Conservation (phyloP, 371 early-diverging fungal genomes). For the Apophysomyces variabilis region DNA sequence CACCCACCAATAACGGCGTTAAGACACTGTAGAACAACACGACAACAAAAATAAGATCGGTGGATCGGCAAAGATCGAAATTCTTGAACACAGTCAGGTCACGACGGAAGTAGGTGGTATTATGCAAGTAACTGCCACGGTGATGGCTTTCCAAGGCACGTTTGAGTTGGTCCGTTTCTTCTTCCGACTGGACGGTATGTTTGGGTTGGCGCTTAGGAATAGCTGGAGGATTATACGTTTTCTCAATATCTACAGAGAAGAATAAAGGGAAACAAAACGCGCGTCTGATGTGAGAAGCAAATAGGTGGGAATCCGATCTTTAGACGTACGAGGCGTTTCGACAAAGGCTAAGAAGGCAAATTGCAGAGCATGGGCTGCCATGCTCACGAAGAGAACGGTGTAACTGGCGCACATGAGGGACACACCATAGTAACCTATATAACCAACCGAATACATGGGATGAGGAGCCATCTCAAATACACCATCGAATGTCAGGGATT, state of each 20-base stretch:
- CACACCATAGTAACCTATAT: slow-evolving; percentile 93
- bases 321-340: slow-evolving; percentile 87
- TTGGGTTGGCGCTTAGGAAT: slow-evolving; percentile 36
- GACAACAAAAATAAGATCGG: slow-evolving; percentile 80
- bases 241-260: slow-evolving; percentile 74
- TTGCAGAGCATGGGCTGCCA: slow-evolving; percentile 90
- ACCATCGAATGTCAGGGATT: slow-evolving; percentile 89
- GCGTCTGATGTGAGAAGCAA: no score
- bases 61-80: slow-evolving; percentile 84
- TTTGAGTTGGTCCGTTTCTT: slow-evolving; percentile 19
- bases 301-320: no score
- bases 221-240: slow-evolving; percentile 84
- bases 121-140: slow-evolving; percentile 26
- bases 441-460: slow-evolving; percentile 98
- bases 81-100: slow-evolving; percentile 90
- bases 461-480: slow-evolving; percentile 97
- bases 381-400: slow-evolving; percentile 86
- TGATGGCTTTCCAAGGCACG: background rate
- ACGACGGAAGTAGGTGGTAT: slow-evolving; percentile 68
- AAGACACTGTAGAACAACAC: slow-evolving; percentile 76
- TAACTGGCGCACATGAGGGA: slow-evolving; percentile 86
- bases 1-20: slow-evolving; percentile 62
- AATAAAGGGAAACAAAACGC: no score
- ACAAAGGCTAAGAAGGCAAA: slow-evolving; percentile 88
- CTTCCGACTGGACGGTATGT: slow-evolving; percentile 16